Evolutionary conservation across 768 basidiomycete genomes (phyloP).

Genomic region (Paxillus rubicundulus): DNA sequence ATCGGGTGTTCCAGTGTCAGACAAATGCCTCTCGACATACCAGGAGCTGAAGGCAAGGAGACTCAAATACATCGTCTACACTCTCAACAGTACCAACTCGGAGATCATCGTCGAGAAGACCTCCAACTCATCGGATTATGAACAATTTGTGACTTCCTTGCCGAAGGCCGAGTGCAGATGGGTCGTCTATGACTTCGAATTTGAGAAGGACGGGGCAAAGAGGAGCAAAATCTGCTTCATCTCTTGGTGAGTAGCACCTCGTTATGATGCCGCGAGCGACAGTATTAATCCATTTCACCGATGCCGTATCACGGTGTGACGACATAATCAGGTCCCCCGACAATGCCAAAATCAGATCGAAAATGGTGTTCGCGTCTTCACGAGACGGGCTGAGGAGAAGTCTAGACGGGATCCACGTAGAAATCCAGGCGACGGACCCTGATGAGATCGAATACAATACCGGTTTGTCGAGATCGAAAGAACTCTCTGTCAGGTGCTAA

Average conservation of each 20-base stretch:
- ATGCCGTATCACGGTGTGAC: conserved; percentile 4
- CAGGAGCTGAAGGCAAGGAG: conserved; percentile 40
- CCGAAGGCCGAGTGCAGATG: conserved; percentile 77
- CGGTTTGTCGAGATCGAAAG: conserved; percentile 44
- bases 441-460: conserved; percentile 68
- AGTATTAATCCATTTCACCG: background rate
- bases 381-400: conserved; percentile 71
- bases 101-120: conserved; percentile 78
- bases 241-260: conserved; percentile 66
- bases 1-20: conserved; percentile 47
- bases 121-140: conserved; percentile 52
- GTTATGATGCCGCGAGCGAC: background rate
- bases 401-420: conserved; percentile 72
- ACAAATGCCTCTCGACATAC: conserved; percentile 42
- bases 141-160: conserved; percentile 69
- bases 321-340: conserved; percentile 74
- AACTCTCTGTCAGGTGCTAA: conserved; percentile 4
- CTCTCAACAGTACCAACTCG: conserved; percentile 55
- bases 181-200: conserved; percentile 94
- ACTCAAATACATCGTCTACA: conserved; percentile 82
- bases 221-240: conserved; percentile 85
- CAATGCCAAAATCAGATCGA: conserved; percentile 77
- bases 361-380: conserved; percentile 93
- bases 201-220: conserved; percentile 62
- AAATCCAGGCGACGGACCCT: conserved; percentile 83